Percentiles rank a stretch among this genome's conserved stretches.
phyloP scores from a whole-genome alignment of 2,329 filamentous ascomycete genomes.

The Fusarium sp. region DNA sequence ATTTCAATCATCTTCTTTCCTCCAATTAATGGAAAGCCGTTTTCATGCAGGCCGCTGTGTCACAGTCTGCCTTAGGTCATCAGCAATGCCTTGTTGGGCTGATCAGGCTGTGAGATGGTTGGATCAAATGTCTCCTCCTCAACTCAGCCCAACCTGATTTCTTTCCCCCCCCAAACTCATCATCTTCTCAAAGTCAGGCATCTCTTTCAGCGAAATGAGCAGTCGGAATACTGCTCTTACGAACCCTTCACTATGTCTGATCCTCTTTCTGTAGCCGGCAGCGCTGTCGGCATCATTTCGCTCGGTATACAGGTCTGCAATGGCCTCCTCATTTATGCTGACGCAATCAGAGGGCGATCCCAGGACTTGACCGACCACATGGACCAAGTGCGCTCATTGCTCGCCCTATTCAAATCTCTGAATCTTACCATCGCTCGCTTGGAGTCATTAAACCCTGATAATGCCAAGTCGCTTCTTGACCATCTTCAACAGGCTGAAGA shows the following conservation, averaged over 20 bases:
- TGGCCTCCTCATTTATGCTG: constrained; percentile 5
- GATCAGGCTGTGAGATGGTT: not conserved
- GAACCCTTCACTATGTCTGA: not conserved
- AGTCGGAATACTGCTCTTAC: not conserved
- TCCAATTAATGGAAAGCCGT: not conserved
- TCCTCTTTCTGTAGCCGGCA: constrained; percentile 1
- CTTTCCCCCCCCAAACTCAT: not conserved
- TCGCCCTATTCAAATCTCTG: constrained; percentile 10
- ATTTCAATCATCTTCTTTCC: not conserved
- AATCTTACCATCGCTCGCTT: not conserved
- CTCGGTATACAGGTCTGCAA: constrained; percentile 21
- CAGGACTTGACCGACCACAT: constrained; percentile 3
- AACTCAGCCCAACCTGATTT: not conserved
- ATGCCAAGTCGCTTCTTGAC: constrained; percentile 2
- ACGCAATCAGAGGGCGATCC: not conserved
- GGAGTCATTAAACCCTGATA: not conserved
- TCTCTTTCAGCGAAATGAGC: no score
- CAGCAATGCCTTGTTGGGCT: not conserved
- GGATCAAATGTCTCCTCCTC: not conserved
- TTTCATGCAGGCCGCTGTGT: not conserved
- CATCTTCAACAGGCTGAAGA: not conserved
- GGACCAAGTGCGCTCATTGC: not conserved
- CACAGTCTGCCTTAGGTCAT: not conserved
- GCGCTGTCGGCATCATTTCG: constrained; percentile 13
- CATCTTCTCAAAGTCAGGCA: not conserved